phyloP scores from a whole-genome alignment of 1,139 yeast genomes.

The Hansenula lynferdii region DNA sequence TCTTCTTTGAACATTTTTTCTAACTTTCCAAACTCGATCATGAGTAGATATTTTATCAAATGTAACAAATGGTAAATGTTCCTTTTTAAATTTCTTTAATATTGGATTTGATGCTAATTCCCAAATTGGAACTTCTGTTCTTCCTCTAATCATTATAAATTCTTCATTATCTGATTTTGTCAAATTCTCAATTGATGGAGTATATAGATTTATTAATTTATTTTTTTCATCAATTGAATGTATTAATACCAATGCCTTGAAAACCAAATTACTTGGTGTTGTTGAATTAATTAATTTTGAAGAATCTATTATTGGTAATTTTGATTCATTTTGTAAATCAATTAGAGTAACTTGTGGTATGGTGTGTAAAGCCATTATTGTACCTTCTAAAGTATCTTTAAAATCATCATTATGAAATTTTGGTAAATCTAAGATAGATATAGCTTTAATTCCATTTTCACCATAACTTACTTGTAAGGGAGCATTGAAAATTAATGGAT shows the following conservation, averaged over 20 bases:
- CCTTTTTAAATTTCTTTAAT: constrained; percentile 14
- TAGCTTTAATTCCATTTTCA: constrained; percentile 23
- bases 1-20: constrained; percentile 60
- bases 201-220: constrained; percentile 47
- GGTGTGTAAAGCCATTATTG: constrained; percentile 45
- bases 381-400: constrained; percentile 43
- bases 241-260: constrained; percentile 44
- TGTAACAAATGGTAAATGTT: constrained; percentile 46
- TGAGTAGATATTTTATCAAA: constrained; percentile 36
- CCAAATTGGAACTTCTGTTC: constrained; percentile 55
- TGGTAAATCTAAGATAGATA: constrained; percentile 31
- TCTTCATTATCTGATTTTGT: constrained; percentile 19
- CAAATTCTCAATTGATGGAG: constrained; percentile 35
- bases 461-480: constrained; percentile 50
- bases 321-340: constrained; percentile 6
- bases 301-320: constrained; percentile 9
- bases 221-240: constrained; percentile 54
- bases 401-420: constrained; percentile 37
- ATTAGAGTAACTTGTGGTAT: no score
- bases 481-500: constrained; percentile 40
- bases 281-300: constrained; percentile 11
- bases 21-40: constrained; percentile 58
- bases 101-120: constrained; percentile 28
- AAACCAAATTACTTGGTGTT: constrained; percentile 12
- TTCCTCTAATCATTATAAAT: constrained; percentile 56